Evolutionary conservation across 805 yeast genomes (phyloP), one percentile per base, ranked within the genome.

Genomic region (Metschnikowia baotianmanensis): DNA sequence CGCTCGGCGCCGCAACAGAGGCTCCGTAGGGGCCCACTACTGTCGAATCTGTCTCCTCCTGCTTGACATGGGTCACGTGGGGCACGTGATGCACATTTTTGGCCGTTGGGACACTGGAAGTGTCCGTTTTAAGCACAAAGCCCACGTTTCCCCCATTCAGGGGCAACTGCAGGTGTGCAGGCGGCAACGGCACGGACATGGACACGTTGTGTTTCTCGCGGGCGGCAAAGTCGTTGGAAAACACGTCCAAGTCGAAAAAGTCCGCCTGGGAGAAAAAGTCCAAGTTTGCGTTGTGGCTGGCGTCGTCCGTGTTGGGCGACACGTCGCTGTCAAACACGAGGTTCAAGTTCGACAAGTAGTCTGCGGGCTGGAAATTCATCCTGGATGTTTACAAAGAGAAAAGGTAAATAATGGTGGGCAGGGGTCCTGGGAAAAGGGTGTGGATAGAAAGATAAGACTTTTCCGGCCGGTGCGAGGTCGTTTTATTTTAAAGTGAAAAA

Each of bases 311-410:
- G n/a, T n/a, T n/a, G 19, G 61, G 61, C 29, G 59, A 50, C 28
- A 48, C 47, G 34, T 36, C 59, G 22, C 41, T 50, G 43, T 62
- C 63, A 43, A 68, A 61, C 43, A 65, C 72, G 28, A 69, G 61
- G 52, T 69, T 67, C 51, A 69, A 56, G 45, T 65, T 62, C 40
- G 58, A 57, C 50, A 69, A 57, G 51, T 67, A 69, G 51, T 69
- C 72, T 22, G 63, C 58, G 31, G 71, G 65, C 50, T 66, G 70
- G 50, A 62, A 67, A 45, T 65, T 67, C 74, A 69, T 69, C 43
- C 43, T 45, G 39, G 34, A 8, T 10, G 20, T 17, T 18, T 22
- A 26, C 11, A 21, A 25, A 38, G 20, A 20, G 25, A 25, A 34
- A 29, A 40, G 38, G 43, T 40, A 40, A 34, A 40, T 40, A 34